Conservation (phyloP, 495 filamentous ascomycete species). For the Aspergillus haitiensis region DNA sequence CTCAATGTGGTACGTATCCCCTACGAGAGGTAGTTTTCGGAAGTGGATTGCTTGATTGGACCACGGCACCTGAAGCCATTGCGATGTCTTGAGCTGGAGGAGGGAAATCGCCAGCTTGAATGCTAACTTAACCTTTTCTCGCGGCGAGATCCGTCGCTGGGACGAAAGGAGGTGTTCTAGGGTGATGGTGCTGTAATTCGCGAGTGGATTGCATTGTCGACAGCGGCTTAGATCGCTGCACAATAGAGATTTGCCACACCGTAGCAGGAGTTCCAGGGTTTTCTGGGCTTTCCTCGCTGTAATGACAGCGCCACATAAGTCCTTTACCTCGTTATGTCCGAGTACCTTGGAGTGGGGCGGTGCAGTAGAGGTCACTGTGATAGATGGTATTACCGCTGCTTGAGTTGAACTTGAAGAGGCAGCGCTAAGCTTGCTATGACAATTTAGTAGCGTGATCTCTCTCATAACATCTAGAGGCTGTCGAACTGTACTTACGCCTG, state of each 20-base stretch:
- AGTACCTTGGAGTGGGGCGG: background rate
- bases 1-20: background rate
- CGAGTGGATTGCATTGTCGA: background rate
- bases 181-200: background rate
- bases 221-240: background rate
- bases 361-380: background rate
- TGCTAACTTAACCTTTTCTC: constrained; percentile 7
- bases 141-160: constrained; percentile 5
- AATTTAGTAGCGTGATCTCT: background rate
- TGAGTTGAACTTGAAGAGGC: background rate
- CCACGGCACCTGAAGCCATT: background rate
- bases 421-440: background rate
- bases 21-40: background rate
- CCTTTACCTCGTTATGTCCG: background rate
- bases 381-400: background rate
- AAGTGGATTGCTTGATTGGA: constrained; percentile 4
- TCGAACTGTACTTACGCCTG: background rate
- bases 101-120: constrained; percentile 7
- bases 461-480: background rate
- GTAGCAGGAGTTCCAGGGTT: background rate
- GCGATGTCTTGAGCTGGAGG: constrained; percentile 4
- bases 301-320: background rate
- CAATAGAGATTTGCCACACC: background rate
- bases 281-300: background rate
- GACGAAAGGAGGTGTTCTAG: constrained; percentile 1